A percentile compares a stretch with the other conserved stretches of the same genome.
These are phyloP conservation scores for Lactifluus rugatus DNA, from an alignment of 768 basidiomycete genomes.

Conservation along the genomic window DNA sequence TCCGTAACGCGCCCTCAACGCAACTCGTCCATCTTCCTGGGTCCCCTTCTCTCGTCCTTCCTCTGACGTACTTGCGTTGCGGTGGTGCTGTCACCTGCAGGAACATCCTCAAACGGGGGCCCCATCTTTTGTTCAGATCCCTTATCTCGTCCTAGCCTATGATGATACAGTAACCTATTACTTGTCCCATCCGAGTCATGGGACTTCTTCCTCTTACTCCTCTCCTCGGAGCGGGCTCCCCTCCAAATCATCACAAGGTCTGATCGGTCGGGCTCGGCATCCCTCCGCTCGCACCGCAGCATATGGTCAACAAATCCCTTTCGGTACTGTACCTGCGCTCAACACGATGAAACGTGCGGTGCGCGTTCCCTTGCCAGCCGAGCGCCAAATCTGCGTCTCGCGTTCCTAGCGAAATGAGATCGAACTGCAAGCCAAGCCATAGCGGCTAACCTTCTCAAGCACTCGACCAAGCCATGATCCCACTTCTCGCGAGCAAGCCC, in stretches of 20 bases:
- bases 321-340: neutral
- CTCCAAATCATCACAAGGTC: neutral
- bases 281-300: conserved; percentile 4
- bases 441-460: conserved; percentile 18
- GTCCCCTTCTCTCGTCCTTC: neutral
- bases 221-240: neutral
- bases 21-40: neutral
- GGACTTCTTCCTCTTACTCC: neutral
- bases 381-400: conserved; percentile 13
- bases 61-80: conserved; percentile 13
- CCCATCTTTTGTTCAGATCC: conserved; percentile 7
- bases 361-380: conserved; percentile 19
- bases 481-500: neutral
- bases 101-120: conserved; percentile 9
- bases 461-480: conserved; percentile 5
- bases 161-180: neutral
- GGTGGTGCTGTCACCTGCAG: conserved; percentile 12
- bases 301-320: neutral
- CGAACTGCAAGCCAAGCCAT: conserved; percentile 14
- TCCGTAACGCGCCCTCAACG: conserved; percentile 11
- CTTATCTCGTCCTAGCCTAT: neutral
- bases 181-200: conserved; percentile 3
- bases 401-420: conserved; percentile 17
- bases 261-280: conserved; percentile 12
- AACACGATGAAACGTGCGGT: conserved; percentile 12